phyloP scores from a whole-genome alignment of 192 early-diverging fungal species.

The Geranomyces michiganensis region DNA sequence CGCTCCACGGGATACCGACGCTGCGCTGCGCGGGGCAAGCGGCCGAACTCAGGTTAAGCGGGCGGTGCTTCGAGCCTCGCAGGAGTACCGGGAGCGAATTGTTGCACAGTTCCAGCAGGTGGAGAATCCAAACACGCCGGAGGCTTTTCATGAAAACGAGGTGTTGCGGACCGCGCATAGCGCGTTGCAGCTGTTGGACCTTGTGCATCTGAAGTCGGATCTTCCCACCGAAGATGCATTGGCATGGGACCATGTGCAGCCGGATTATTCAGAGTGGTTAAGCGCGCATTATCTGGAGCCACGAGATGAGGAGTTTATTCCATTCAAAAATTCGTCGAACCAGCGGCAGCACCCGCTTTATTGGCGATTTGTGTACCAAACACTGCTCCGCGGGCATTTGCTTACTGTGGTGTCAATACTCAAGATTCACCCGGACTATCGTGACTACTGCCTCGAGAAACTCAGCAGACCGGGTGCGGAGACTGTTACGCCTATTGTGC shows the following conservation, averaged over 20 bases:
- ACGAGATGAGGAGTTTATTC: not conserved
- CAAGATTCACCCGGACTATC: constrained; percentile 25
- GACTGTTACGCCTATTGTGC: not conserved
- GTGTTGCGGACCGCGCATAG: constrained; percentile 16
- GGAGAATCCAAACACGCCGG: not conserved
- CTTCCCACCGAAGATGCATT: constrained; percentile 1
- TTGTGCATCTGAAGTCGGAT: constrained; percentile 13
- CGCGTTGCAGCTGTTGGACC: constrained; percentile 14
- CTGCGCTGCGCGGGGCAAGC: not conserved
- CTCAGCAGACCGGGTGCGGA: not conserved
- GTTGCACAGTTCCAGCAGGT: constrained; percentile 1
- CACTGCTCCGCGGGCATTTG: constrained; percentile 24
- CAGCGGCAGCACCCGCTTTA: constrained; percentile 17
- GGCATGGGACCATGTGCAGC: constrained; percentile 22
- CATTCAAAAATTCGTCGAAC: constrained; percentile 5
- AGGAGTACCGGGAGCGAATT: constrained; percentile 12
- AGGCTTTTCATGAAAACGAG: not conserved
- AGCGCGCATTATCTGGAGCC: constrained; percentile 13
- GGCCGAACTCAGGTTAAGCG: constrained; percentile 8
- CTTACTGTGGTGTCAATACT: constrained; percentile 13
- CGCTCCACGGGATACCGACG: not conserved
- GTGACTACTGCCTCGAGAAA: not conserved
- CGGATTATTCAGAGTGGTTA: constrained; percentile 10
- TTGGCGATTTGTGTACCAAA: constrained; percentile 24
- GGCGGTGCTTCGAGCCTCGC: not conserved